Evolutionary conservation across 148 eudicot genomes (phyloP).

Genomic region (Rhododendron kiyosumense): DNA sequence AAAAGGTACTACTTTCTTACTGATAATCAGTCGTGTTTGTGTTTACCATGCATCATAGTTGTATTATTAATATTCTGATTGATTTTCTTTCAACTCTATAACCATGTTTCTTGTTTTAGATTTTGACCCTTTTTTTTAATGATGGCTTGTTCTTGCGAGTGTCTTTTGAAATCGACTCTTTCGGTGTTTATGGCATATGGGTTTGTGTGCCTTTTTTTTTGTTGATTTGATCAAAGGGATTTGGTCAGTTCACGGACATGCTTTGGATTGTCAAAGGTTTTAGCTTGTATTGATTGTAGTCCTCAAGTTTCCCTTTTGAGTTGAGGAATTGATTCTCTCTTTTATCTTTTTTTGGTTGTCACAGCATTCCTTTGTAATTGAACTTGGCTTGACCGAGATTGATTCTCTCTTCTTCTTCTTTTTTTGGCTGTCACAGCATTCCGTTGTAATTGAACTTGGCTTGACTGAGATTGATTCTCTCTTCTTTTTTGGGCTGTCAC

Average conservation of each 20-base stretch:
- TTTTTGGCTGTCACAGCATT: too few species aligned
- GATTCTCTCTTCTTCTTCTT: too few species aligned
- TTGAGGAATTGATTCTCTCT: not conserved
- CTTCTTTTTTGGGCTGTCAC: too few species aligned
- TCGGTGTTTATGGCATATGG: not conserved
- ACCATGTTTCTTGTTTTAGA: not conserved
- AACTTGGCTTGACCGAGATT: not conserved
- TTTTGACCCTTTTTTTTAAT: too few species aligned
- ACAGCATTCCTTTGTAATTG: not conserved
- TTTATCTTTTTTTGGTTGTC: not conserved
- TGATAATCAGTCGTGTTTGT: not conserved
- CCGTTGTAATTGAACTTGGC: too few species aligned
- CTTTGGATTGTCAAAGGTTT: conserved; percentile 1
- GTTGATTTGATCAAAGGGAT: conserved; percentile 4
- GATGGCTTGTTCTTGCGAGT: not conserved
- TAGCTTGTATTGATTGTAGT: not conserved
- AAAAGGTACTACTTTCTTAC: too few species aligned
- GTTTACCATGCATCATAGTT: not conserved
- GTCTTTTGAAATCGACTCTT: not conserved
- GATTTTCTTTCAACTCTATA: not conserved
- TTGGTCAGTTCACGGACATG: not conserved
- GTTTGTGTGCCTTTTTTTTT: not conserved
- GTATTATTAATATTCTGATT: not conserved
- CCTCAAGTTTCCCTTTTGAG: not conserved
- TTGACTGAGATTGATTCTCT: too few species aligned